These are phyloP conservation scores for Pyracantha coccinea DNA, from an alignment of 331 rosid genomes.

Conservation along the genomic window DNA sequence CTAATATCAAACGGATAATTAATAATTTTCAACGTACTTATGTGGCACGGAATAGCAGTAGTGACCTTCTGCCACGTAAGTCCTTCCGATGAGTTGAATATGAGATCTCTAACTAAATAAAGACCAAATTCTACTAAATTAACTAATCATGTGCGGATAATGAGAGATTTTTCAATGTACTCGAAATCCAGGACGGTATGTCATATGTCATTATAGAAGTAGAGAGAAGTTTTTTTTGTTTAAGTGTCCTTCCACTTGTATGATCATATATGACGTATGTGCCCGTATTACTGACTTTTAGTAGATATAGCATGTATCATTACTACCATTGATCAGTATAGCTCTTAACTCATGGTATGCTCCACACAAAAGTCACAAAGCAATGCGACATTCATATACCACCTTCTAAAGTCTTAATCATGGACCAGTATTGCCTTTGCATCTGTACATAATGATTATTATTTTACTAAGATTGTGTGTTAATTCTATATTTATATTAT, in stretches of 20 bases:
- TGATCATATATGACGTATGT: no score
- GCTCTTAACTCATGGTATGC: neutral
- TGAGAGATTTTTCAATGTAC: no score
- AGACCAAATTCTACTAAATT: no score
- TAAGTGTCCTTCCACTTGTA: rapidly evolving
- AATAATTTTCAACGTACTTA: no score
- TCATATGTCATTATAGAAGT: no score
- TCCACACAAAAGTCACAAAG: neutral
- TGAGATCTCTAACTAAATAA: no score
- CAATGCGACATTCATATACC: neutral
- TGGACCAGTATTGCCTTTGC: neutral
- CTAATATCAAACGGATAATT: no score
- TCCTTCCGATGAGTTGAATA: no score
- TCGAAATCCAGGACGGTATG: rapidly evolving
- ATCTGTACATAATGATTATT: neutral
- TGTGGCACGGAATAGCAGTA: rapidly evolving
- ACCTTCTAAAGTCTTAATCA: neutral
- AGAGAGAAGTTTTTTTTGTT: no score
- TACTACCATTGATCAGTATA: neutral
- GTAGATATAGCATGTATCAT: neutral
- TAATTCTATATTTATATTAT: neutral
- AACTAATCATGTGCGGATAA: no score
- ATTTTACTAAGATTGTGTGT: neutral
- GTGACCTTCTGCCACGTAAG: no score
- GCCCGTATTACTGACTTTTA: no score